Evolutionary conservation across 2,329 filamentous ascomycete genomes (phyloP), one percentile per base, ranked within the genome.

Genomic region (Sporothrix inflata): DNA sequence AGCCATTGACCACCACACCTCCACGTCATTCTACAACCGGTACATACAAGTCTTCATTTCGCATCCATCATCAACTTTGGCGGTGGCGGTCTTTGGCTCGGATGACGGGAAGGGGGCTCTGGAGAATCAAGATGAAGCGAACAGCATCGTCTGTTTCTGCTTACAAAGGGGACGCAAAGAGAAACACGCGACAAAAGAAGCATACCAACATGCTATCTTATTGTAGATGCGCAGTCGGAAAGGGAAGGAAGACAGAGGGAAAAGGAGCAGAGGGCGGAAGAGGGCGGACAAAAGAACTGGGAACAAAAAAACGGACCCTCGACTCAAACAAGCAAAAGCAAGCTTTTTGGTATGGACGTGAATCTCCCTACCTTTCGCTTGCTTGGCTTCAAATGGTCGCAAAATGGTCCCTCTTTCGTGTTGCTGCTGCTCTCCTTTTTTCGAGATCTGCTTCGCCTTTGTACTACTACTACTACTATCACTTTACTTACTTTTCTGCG

Each of bases 401-500:
- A 6, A 63, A 65, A 21, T 27, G 6, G 11, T 57, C 30, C 55
- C 30, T 60, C 55, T 60, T 51, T 38, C 45, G 38, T 67, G 65
- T 38, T 67, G 21, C 63, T 51, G 45, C 65, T 49, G 65, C 21
- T 69, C 66, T 27, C 49, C 66, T 45, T 53, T 53, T 68, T 34
- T 55, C 34, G 47, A 42, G 30, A 38, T 69, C 65, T 67, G 65
- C 66, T 55, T 69, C 66, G 34, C 66, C 21, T 69, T 69, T 69
- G 66, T 69, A 55, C 66, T 69, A 69, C 66, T 55, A 68, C 65
- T 42, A 67, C 45, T 67, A 51, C 65, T 38, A 51, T 24, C 38
- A 53, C 19, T 40, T 21, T 8, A 24, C 16, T 30, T 27, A 53
- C 66, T 16, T 68, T 53, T 0, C 14, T 38, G 16, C 19, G 8